Conservation (phyloP, 1,139 yeast genomes). For the Suhomyces maxii region DNA sequence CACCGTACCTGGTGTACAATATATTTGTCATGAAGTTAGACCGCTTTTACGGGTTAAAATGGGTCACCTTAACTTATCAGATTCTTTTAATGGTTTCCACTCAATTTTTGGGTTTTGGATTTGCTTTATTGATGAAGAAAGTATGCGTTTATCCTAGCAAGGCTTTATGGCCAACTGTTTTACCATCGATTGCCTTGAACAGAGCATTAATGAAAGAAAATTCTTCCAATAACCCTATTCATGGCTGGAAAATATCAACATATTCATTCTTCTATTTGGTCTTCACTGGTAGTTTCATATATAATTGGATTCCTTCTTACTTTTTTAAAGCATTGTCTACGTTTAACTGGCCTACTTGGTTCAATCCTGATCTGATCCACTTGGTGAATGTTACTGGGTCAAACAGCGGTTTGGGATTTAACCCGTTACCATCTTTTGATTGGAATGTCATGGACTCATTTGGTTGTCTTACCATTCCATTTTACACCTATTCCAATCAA, state of each 20-base stretch:
- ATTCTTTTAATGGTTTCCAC: slow-evolving; percentile 40
- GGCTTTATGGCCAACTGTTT: slow-evolving; percentile 48
- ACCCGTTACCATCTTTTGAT: slow-evolving; percentile 47
- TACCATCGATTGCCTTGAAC: slow-evolving; percentile 48
- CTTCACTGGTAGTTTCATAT: slow-evolving; percentile 34
- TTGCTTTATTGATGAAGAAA: slow-evolving; percentile 47
- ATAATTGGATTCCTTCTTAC: slow-evolving; percentile 46
- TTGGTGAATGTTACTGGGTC: slow-evolving; percentile 42
- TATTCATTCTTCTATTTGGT: slow-evolving; percentile 41
- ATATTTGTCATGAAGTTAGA: slow-evolving; percentile 49
- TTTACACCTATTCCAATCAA: slow-evolving; percentile 43
- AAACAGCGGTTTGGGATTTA: slow-evolving; percentile 41
- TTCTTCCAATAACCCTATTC: slow-evolving; percentile 21
- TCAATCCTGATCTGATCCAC: slow-evolving; percentile 40
- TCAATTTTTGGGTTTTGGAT: slow-evolving; percentile 49
- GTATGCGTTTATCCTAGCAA: slow-evolving; percentile 46
- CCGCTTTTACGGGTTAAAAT: slow-evolving; percentile 43
- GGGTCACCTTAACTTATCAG: slow-evolving; percentile 46
- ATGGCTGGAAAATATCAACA: slow-evolving; percentile 45
- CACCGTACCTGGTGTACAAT: slow-evolving; percentile 47
- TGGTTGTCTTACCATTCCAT: slow-evolving; percentile 44
- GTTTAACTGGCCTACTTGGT: slow-evolving; percentile 53
- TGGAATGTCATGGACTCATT: slow-evolving; percentile 45
- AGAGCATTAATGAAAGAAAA: slow-evolving; percentile 42
- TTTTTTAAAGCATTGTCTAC: slow-evolving; percentile 43